Evolutionary conservation across 129 eudicot genomes (phyloP), one percentile per base, ranked within the genome.

Genomic region (Dittrichia graveolens): DNA sequence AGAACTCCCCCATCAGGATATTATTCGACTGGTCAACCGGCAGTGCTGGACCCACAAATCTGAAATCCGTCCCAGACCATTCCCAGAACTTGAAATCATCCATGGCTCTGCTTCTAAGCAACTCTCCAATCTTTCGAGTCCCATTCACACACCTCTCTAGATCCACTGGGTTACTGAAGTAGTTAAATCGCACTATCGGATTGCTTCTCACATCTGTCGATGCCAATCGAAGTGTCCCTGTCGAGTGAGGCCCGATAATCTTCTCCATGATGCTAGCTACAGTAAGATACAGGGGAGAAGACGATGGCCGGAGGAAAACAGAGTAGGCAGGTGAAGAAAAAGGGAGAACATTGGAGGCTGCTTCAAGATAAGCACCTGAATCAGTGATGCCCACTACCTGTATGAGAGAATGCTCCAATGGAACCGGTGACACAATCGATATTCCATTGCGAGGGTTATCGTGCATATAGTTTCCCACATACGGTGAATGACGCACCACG

Each of bases 371-470:
- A 31, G 92, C 80, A 10, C 97, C 97, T 0, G 90, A 85, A 49
- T 69, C 71, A 0, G 97, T 91, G 9, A 91, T 91, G 14, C 97
- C 97, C 54, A 86, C 97, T 9, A 91, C 97, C 74, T 91, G 97
- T 38, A 91, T 91, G 34, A 91, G 83, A 7, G 97, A 88, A n/a
- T 88, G 97, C 34, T 91, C 96, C 44, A 91, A 38, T 0, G 92
- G 96, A 50, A 66, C 62, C 6, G 95, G 87, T 4, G 97, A 94
- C 67, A 91, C 84, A 14, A 91, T 84, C 3, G 96, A 91, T 50
- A 91, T 88, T 34, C 97, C 97, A 48, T 91, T 91, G 60, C 96
- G 82, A 4, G 97, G 96, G 72, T 91, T 91, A 41, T 91, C 97
- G 6, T 84, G 88, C 76, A 91, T 44, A 46, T 75, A 84, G 44